Evolutionary conservation across 2,329 filamentous ascomycete genomes (phyloP).

Genomic region (Aspergillus novofumigatus): DNA sequence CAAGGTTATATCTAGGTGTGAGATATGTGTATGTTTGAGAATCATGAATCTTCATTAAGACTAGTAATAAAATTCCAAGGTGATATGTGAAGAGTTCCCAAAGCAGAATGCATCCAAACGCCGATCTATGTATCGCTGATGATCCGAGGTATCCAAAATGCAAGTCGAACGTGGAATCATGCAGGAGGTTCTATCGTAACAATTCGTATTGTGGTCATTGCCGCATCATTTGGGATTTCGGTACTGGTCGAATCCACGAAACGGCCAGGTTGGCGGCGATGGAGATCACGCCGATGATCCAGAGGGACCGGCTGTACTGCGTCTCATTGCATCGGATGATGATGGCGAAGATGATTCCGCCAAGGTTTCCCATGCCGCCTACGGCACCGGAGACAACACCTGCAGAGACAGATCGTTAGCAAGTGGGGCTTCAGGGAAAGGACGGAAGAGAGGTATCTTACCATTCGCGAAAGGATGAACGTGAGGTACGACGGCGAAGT

Average conservation of each 20-base stretch:
- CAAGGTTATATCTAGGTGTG: background rate
- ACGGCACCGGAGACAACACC: constrained; percentile 68
- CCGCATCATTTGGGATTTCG: background rate
- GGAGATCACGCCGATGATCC: constrained; percentile 76
- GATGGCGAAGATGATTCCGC: constrained; percentile 78
- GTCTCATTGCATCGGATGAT: constrained; percentile 71
- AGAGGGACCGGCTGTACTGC: constrained; percentile 67
- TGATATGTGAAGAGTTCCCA: background rate
- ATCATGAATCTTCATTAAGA: background rate
- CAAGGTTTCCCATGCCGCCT: constrained; percentile 77
- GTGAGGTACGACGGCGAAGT: constrained; percentile 82
- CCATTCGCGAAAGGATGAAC: constrained; percentile 81
- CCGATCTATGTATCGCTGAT: background rate
- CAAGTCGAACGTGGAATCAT: background rate
- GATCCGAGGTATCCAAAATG: background rate
- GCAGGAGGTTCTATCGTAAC: background rate
- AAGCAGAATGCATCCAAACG: background rate
- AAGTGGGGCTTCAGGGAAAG: background rate
- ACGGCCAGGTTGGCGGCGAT: constrained; percentile 66
- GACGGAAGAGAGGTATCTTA: constrained; percentile 21
- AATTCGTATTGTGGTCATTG: background rate
- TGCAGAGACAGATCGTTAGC: constrained; percentile 13
- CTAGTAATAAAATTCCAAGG: background rate
- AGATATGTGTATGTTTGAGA: background rate
- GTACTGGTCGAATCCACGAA: constrained; percentile 57